Conservation (phyloP, 2,329 filamentous ascomycete genomes). For the Clarireedia sp. region DNA sequence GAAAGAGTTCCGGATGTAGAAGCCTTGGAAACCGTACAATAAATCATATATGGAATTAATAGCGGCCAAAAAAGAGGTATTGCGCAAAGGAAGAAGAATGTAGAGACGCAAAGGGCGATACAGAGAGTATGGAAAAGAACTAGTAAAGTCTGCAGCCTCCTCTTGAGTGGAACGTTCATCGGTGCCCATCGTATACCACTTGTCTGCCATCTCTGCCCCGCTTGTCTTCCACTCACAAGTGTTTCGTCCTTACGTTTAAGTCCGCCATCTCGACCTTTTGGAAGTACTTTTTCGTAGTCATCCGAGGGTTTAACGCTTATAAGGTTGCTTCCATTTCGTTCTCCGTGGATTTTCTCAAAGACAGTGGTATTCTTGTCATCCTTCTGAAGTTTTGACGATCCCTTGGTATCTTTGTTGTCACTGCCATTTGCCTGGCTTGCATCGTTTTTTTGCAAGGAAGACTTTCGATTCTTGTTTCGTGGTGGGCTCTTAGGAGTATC, state of each 20-base stretch:
- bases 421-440: slow-evolving; percentile 11
- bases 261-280: slow-evolving; percentile 10
- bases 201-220: slow-evolving; percentile 28
- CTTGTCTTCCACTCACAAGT: slow-evolving; percentile 26
- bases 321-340: slow-evolving; percentile 18
- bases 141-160: slow-evolving; percentile 70
- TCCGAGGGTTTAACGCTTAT: slow-evolving; percentile 21
- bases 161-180: slow-evolving; percentile 60
- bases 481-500: slow-evolving; percentile 23
- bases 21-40: slow-evolving; percentile 72
- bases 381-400: background rate
- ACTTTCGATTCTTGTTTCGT: slow-evolving; percentile 22
- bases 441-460: slow-evolving; percentile 20
- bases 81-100: slow-evolving; percentile 86
- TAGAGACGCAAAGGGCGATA: slow-evolving; percentile 61
- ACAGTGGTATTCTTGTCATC: slow-evolving; percentile 10
- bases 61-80: slow-evolving; percentile 89
- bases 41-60: slow-evolving; percentile 68
- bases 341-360: slow-evolving; percentile 21
- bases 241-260: slow-evolving; percentile 18
- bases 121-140: slow-evolving; percentile 67
- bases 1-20: slow-evolving; percentile 67
- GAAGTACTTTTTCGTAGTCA: slow-evolving; percentile 16
- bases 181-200: slow-evolving; percentile 75
- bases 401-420: slow-evolving; percentile 7